Evolutionary conservation across 2,329 filamentous ascomycete species (phyloP), one percentile per base, ranked within the genome.

Genomic region (Fusarium verticillioides): DNA sequence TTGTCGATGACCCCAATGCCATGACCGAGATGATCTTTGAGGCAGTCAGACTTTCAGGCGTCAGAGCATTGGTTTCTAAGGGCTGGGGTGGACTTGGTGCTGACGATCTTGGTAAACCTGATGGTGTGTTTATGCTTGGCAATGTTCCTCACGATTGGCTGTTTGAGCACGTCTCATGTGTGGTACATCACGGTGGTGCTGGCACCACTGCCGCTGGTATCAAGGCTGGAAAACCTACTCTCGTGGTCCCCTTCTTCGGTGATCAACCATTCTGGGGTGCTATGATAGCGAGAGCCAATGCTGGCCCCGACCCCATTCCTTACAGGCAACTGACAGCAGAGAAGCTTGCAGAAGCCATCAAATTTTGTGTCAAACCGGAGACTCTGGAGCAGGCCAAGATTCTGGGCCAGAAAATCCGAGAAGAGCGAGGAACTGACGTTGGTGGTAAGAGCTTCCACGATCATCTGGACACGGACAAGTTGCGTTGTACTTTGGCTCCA

Each of bases 61-160:
- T 93, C n/a, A 87, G 94, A 63, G 94, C 94, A 4, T 83, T 97
- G 2, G 92, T 97, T 2, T 96, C 94, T 0, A 95, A 96, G 78
- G 95, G 94, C 21, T 97, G 94, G 95, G 94, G 94, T 54, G 94
- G 94, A 1, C 85, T 97, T 12, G 94, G 94, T 36, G 92, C 89
- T 1, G 92, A 94, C 75, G 85, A 90, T 37, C 79, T 93, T 7
- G 88, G 88, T 2, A 82, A 94, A n/a, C 94, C 94, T 0, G 90
- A 94, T 5, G 90, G 90, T 8, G 90, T 97, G 4, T 94, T 93
- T 79, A 94, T 97, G 90, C 86, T 97, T 42, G 94, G 93, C 16
- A 96, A 96, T 77, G 91, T 92, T 49, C 94, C 94, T 3, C 95
- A 97, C 71, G 95, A 97, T 82, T 97, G 94, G 94, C 83, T 97